Base-by-base conservation (phyloP, 2,329 filamentous ascomycete species). In the Xylariales sp. region DNA sequence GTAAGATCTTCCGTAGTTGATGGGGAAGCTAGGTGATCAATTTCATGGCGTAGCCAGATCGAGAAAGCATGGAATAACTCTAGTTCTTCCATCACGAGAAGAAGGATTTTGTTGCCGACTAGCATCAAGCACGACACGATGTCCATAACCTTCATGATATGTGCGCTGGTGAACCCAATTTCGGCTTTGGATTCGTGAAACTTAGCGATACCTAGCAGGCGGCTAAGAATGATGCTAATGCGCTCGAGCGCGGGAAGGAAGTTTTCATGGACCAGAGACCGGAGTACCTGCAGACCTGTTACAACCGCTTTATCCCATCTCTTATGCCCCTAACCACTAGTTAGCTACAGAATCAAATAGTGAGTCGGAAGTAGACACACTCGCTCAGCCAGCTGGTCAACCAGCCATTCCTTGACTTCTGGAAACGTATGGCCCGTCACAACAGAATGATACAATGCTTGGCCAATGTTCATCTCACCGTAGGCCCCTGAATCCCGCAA, bases 221-320 rank as follows among this genome's bases (percentile, higher is more conserved):
- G 90, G 72, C 91, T 93, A 34, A 97, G 86, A 39, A 97, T 90
- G 30, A 97, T 89, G 54, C 88, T 87, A 72, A 92, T 91, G 60
- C 95, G 89, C 73, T 98, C 94, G 1, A 98, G 83, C 0, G 93
- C 93, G 0, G 96, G 96, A 2, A 98, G 85, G 59, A 97, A 89
- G 77, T 97, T 94, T 76, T 97, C 91, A 75, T 97, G 94, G 0
- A 94, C 84, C 12, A 98, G 84, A 60, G 88, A 87, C 57, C 93
- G 88, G 9, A 98, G 85, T 62, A 89, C 91, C 67, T 93, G 90
- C 23, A 97, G 90, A 0, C 94, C 93, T 3, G 89, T 88, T 1
- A 88, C 86, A 1, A 97, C 91, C 5, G 92, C 91, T 75, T 95
- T 97, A 70, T 98, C 94, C 96, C 96, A 99, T 56, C 96, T 86